Base-by-base conservation (phyloP, 805 yeast genomes). In the Candida taoyuanica region DNA sequence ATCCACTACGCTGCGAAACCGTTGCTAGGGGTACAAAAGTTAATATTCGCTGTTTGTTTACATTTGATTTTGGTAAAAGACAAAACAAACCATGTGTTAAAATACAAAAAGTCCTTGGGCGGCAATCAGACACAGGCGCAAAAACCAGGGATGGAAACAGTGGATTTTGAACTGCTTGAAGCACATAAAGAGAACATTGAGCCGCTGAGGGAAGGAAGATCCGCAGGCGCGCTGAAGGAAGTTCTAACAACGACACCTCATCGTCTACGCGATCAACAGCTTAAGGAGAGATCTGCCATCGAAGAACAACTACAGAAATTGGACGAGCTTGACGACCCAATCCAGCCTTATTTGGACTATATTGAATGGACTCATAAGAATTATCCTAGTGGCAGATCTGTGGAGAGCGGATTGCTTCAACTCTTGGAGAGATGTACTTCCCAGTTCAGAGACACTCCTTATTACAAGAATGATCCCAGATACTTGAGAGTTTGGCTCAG, bases 401-500 rank as follows among this genome's bases (percentile, higher is more conserved):
- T 69, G 5, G 81, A 79, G 32, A 79, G 85, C 46, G 88, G 87
- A 0, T 64, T 87, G 34, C 59, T 87, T 4, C 64, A 60, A 13
- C 55, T 85, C 9, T 63, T 89, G 24, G 95, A 86, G 53, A 64
- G 81, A 33, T 82, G 93, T 48, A 80, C 94, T 0, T 71, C 77
- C 28, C 69, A 68, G 43, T 85, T 86, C 54, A 68, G 78, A 50
- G 85, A 82, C 48, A 73, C 71, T 23, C 61, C 62, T 1, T 77
- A 76, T 44, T 91, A 88, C 57, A 80, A 78, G 42, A 82, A 89
- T 56, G 97, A 91, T 56, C 78, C 91, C 1, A 63, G 97, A 33
- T 88, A 84, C 53, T 59, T 91, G 34, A 73, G 70, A 44, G 70
- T 88, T 2, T 91, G 98, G 97, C 59, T 89, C 28, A 78, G 77